Conservation (phyloP, 805 yeast species). For the Blastobotrys attinorum region DNA sequence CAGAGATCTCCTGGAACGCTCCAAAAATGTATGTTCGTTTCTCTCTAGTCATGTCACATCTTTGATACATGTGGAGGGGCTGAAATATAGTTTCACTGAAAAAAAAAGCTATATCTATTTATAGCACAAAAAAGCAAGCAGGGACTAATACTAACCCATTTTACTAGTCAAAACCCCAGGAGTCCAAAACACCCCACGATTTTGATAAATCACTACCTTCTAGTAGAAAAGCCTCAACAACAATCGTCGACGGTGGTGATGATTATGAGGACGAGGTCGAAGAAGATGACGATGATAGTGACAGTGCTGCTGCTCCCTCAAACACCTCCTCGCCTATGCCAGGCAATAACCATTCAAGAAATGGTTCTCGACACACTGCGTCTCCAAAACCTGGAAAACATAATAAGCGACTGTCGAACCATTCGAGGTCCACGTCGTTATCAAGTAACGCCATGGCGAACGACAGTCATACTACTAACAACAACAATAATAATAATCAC, state of each 20-base stretch:
- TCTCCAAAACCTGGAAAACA: neutral
- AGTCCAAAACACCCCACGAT: slow-evolving; percentile 21
- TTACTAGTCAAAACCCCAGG: too few relatives aligned
- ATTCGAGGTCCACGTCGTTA: too few relatives aligned
- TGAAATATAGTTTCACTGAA: too few relatives aligned
- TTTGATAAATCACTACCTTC: slow-evolving; percentile 10
- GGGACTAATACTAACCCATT: too few relatives aligned
- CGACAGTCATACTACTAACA: too few relatives aligned
- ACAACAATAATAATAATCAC: too few relatives aligned
- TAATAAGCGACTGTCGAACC: neutral
- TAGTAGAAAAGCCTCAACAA: slow-evolving; percentile 1
- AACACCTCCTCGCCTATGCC: neutral
- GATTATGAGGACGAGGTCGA: slow-evolving; percentile 18
- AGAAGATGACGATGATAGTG: slow-evolving; percentile 10
- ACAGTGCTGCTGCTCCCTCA: too few relatives aligned
- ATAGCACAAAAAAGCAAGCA: too few relatives aligned
- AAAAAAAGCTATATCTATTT: too few relatives aligned
- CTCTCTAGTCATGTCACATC: neutral
- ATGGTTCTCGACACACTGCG: neutral
- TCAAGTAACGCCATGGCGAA: too few relatives aligned
- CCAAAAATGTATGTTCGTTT: slow-evolving; percentile 13
- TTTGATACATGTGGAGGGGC: neutral
- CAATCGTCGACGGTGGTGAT: too few relatives aligned
- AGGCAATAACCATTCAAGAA: neutral
- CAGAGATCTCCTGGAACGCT: slow-evolving; percentile 31